Percentiles rank a stretch among this genome's conserved stretches.
These are phyloP conservation scores for Rhizopogon vinicolor DNA, from an alignment of 768 basidiomycete species.

Conservation along the genomic window DNA sequence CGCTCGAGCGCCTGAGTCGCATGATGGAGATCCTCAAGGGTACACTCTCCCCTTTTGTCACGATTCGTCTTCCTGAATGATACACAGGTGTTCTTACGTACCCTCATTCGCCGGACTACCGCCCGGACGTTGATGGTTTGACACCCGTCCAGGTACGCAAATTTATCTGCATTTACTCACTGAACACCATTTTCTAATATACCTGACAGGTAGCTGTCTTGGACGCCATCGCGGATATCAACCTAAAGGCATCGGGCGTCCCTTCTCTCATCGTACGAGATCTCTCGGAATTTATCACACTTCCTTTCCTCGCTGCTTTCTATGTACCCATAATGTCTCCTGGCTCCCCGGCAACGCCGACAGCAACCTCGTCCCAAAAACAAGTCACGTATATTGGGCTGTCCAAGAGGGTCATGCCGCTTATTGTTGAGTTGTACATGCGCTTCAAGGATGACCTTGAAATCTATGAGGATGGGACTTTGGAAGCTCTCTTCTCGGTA, in stretches of 20 bases:
- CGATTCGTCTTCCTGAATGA: neutral
- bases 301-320: slow-evolving; percentile 85
- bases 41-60: slow-evolving; percentile 11
- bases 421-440: slow-evolving; percentile 73
- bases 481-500: slow-evolving; percentile 81
- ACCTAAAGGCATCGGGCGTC: slow-evolving; percentile 54
- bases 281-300: slow-evolving; percentile 76
- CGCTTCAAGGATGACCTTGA: slow-evolving; percentile 16
- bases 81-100: slow-evolving; percentile 71
- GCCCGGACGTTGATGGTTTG: slow-evolving; percentile 81
- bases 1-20: slow-evolving; percentile 54
- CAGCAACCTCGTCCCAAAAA: slow-evolving; percentile 35
- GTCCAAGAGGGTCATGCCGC: slow-evolving; percentile 85
- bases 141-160: slow-evolving; percentile 69
- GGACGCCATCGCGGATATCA: slow-evolving; percentile 63
- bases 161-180: neutral
- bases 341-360: slow-evolving; percentile 8
- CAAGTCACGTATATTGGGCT: slow-evolving; percentile 87
- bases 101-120: slow-evolving; percentile 75
- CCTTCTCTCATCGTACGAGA: slow-evolving; percentile 78
- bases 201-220: slow-evolving; percentile 60
- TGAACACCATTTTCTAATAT: neutral
- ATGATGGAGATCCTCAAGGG: slow-evolving; percentile 81
- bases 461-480: slow-evolving; percentile 68
- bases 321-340: slow-evolving; percentile 27